Base-by-base conservation (phyloP, 768 basidiomycete species). In the Pholiota conissans region DNA sequence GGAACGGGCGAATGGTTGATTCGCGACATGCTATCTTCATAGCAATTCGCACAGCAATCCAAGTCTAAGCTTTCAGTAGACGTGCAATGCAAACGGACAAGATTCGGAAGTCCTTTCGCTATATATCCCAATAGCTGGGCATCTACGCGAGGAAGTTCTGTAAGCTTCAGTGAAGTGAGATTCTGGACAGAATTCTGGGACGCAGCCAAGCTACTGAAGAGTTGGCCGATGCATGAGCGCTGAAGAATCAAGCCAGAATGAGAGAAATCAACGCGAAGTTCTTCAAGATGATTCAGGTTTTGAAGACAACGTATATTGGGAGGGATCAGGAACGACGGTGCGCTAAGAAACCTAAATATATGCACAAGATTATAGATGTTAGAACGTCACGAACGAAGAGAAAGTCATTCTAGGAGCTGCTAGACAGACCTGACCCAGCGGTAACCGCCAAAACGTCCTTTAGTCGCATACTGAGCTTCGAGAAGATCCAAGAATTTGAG, bases 1-100 rank as follows among this genome's bases (percentile, higher is more conserved):
- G 83, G 83, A 55, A 90, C 74, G 0, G 88, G 87, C 6, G 87
- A 90, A 68, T 90, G 87, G 3, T 78, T 58, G 24, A 78, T 76
- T 49, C 77, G 74, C 8, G 72, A 76, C 24, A 83, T 72, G 48
- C 81, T 84, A 40, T 87, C 86, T 70, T 85, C 84, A 58, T 84
- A 84, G 66, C 89, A 90, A 45, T 66, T 63, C 78, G 83, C 84
- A 67, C 88, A 90, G 65, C 85, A 87, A 50, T 71, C 73, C 27
- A 76, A 64, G 55, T 84, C 79, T 45, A 89, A 72, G 35, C 84
- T 77, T 59, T 86, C 85, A 5, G 82, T 79, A 57, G 82, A 84
- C 63, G 82, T 84, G 48, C 90, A 72, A 59, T 82, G 74, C 11
- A 90, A 78, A 49, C 75, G 70, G 2, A 58, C 55, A 42, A 90